A percentile compares a stretch with the other conserved stretches of the same genome.
Evolutionary conservation across 2,329 filamentous ascomycete species (phyloP).

Genomic region (Periconia sp.): DNA sequence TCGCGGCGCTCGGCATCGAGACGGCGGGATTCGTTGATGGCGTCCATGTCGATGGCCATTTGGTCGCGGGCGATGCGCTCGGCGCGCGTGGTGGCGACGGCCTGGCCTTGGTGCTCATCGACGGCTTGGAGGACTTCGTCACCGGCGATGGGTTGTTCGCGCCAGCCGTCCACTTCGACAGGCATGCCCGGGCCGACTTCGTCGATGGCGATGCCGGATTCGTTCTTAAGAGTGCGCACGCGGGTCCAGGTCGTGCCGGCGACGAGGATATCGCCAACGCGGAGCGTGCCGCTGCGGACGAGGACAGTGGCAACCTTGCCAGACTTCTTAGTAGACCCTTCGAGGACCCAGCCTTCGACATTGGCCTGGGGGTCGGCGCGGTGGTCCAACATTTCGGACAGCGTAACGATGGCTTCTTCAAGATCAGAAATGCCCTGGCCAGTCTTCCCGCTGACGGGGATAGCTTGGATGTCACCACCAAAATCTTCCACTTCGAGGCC

Average conservation of each 20-base stretch:
- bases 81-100: conserved; percentile 73
- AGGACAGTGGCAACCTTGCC: conserved; percentile 88
- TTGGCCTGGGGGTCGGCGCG: conserved; percentile 75
- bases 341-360: conserved; percentile 91
- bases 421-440: conserved; percentile 88
- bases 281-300: conserved; percentile 82
- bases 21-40: conserved; percentile 69
- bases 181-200: conserved; percentile 86
- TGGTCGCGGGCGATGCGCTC: conserved; percentile 70
- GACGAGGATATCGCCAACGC: conserved; percentile 78
- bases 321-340: conserved; percentile 81
- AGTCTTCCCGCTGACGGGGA: conserved; percentile 90
- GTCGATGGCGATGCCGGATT: conserved; percentile 71
- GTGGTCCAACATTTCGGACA: conserved; percentile 89
- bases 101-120: conserved; percentile 75
- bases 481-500: conserved; percentile 93
- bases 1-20: conserved; percentile 63
- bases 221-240: conserved; percentile 81
- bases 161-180: conserved; percentile 94
- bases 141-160: conserved; percentile 80
- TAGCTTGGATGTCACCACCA: conserved; percentile 90
- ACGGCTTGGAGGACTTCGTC: conserved; percentile 83
- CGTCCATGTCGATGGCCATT: conserved; percentile 69
- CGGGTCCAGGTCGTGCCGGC: conserved; percentile 87
- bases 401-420: conserved; percentile 83